A percentile compares a stretch with the other conserved stretches of the same genome.
Conservation (phyloP, 768 basidiomycete genomes). For the Kwoniella europaea region DNA sequence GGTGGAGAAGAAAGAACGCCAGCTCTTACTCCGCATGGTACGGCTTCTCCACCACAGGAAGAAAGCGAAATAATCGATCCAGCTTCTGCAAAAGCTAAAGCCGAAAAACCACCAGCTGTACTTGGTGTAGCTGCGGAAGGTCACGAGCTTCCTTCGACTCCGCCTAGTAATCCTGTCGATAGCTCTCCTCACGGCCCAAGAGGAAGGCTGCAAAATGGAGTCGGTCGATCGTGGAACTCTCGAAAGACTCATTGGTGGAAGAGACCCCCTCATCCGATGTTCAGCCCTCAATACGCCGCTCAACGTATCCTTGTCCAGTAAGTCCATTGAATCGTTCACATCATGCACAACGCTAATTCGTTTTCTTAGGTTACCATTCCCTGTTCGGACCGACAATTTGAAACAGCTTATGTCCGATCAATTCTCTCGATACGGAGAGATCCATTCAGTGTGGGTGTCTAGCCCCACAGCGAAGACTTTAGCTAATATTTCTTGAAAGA, state of each 20-base stretch:
- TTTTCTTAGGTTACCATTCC: constrained; percentile 31
- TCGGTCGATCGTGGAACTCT: not conserved
- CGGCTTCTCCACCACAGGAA: not conserved
- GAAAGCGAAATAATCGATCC: constrained; percentile 7
- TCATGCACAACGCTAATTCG: constrained; percentile 1
- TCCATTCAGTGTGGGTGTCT: constrained; percentile 29
- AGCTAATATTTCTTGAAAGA: constrained; percentile 21
- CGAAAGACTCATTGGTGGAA: constrained; percentile 22
- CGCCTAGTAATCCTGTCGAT: constrained; percentile 1
- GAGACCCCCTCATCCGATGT: constrained; percentile 35
- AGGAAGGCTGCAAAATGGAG: not conserved
- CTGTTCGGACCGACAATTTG: constrained; percentile 18
- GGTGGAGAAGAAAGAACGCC: constrained; percentile 10
- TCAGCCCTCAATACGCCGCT: constrained; percentile 26
- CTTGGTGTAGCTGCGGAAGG: constrained; percentile 11
- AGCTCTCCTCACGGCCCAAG: not conserved
- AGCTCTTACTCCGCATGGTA: constrained; percentile 10
- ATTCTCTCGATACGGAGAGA: constrained; percentile 31
- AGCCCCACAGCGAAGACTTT: not conserved
- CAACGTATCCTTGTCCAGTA: constrained; percentile 33
- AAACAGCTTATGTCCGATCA: constrained; percentile 28
- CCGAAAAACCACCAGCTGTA: constrained; percentile 8
- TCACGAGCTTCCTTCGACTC: not conserved
- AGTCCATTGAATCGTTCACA: not conserved
- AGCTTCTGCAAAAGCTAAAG: not conserved